Percentiles rank a stretch among this genome's conserved stretches.
Conservation (phyloP, 768 basidiomycete species). For the Lactarius indigo region DNA sequence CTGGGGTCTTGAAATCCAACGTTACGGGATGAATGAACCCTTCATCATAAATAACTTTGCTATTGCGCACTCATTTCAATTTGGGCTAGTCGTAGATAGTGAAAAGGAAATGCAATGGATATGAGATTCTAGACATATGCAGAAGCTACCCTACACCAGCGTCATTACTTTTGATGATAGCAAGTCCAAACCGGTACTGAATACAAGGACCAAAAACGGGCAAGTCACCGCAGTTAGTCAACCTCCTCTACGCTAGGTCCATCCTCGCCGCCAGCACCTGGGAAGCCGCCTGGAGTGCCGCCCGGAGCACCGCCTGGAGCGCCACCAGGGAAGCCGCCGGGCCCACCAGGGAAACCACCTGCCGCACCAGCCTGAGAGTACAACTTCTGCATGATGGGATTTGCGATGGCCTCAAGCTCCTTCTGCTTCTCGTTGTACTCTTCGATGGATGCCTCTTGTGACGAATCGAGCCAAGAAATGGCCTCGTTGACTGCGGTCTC, state of each 20-base stretch:
- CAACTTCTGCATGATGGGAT: constrained; percentile 69
- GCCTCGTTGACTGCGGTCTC: constrained; percentile 77
- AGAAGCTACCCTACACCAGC: constrained; percentile 21
- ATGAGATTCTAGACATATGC: constrained; percentile 24
- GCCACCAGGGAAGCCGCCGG: constrained; percentile 37
- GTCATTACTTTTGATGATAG: constrained; percentile 26
- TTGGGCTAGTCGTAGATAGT: neutral
- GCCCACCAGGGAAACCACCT: constrained; percentile 38
- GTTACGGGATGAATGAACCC: neutral
- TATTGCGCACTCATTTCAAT: neutral
- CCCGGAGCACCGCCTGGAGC: constrained; percentile 53
- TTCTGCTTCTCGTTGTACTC: constrained; percentile 93
- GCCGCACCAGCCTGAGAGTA: constrained; percentile 57
- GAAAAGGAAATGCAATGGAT: constrained; percentile 15
- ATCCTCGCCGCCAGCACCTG: constrained; percentile 57
- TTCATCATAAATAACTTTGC: too few species aligned
- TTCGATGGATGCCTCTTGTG: constrained; percentile 89
- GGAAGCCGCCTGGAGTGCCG: constrained; percentile 62
- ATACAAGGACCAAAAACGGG: constrained; percentile 17
- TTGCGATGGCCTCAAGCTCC: constrained; percentile 84
- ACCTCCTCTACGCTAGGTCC: constrained; percentile 93
- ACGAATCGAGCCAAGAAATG: constrained; percentile 80
- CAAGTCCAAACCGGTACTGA: constrained; percentile 26
- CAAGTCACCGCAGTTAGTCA: constrained; percentile 45
- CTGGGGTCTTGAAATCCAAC: constrained; percentile 42